phyloP scores from a whole-genome alignment of 2,329 filamentous ascomycete species.

The Alternaria panax region DNA sequence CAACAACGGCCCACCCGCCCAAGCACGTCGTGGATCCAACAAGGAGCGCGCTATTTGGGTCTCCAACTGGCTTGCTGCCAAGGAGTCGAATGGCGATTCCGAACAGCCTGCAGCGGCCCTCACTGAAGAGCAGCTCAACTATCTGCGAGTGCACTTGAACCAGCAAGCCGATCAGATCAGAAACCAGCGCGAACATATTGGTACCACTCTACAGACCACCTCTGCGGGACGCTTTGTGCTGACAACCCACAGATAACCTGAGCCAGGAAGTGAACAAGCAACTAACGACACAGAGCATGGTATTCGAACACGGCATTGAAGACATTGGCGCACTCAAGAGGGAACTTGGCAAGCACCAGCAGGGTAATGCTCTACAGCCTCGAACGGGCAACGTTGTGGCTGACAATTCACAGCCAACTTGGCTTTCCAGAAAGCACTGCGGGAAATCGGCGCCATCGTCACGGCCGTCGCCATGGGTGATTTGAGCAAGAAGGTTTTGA shows the following conservation, averaged over 20 bases:
- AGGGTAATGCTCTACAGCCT: slow-evolving; percentile 9
- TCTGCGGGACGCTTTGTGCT: not conserved
- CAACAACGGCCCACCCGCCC: slow-evolving; percentile 37
- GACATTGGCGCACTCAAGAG: slow-evolving; percentile 89
- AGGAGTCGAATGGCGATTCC: slow-evolving; percentile 58
- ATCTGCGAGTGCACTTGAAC: slow-evolving; percentile 87
- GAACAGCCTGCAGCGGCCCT: slow-evolving; percentile 62
- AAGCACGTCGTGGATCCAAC: slow-evolving; percentile 41
- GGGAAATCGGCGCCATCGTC: slow-evolving; percentile 96
- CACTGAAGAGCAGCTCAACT: slow-evolving; percentile 83
- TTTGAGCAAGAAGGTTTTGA: slow-evolving; percentile 94
- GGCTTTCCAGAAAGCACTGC: slow-evolving; percentile 95
- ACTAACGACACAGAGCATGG: slow-evolving; percentile 82
- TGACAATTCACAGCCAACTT: slow-evolving; percentile 87
- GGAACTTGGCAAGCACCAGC: slow-evolving; percentile 95
- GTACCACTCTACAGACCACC: not conserved
- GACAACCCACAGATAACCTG: slow-evolving; percentile 66
- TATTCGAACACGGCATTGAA: slow-evolving; percentile 79
- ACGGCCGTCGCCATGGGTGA: slow-evolving; percentile 95
- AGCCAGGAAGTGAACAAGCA: slow-evolving; percentile 86
- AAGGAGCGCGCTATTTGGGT: slow-evolving; percentile 54
- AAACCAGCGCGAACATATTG: slow-evolving; percentile 82
- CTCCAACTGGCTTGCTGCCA: slow-evolving; percentile 62
- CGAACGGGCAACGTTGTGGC: slow-evolving; percentile 68
- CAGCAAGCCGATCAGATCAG: slow-evolving; percentile 92